phyloP scores from a whole-genome alignment of 2,329 filamentous ascomycete genomes.

The Ceratocystis cacaofunesta region DNA sequence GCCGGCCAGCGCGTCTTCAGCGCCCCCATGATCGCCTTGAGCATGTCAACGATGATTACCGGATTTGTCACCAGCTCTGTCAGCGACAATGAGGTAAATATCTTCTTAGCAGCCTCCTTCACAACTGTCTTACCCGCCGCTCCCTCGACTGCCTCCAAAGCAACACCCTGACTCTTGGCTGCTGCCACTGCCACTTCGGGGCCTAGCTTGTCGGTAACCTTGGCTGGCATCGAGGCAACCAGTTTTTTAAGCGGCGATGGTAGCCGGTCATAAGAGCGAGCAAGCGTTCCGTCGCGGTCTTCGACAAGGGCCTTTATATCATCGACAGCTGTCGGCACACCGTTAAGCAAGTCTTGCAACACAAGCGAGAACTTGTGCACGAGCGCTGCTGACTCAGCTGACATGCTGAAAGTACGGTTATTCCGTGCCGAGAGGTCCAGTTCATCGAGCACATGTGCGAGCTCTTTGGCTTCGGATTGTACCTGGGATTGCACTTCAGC shows the following conservation, averaged over 20 bases:
- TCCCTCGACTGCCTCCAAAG: constrained; percentile 31
- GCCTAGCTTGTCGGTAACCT: constrained; percentile 58
- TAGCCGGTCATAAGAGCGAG: constrained; percentile 48
- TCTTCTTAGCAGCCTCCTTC: constrained; percentile 48
- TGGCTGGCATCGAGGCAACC: constrained; percentile 68
- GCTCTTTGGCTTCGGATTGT: constrained; percentile 50
- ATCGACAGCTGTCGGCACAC: constrained; percentile 81
- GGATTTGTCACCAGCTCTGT: constrained; percentile 73
- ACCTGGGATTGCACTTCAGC: constrained; percentile 27
- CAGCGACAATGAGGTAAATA: constrained; percentile 56
- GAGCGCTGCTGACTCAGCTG: constrained; percentile 69
- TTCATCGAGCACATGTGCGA: constrained; percentile 64
- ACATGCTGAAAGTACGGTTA: constrained; percentile 72
- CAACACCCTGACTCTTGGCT: constrained; percentile 54
- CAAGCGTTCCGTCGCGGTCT: constrained; percentile 46
- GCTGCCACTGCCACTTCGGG: constrained; percentile 73
- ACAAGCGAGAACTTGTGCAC: constrained; percentile 75
- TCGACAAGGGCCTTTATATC: constrained; percentile 58
- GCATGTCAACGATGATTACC: constrained; percentile 67
- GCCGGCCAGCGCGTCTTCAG: constrained; percentile 79
- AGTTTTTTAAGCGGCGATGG: constrained; percentile 72
- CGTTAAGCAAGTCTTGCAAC: constrained; percentile 82
- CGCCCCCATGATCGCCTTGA: constrained; percentile 82
- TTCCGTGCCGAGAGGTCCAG: constrained; percentile 73
- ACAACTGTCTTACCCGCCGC: constrained; percentile 35